phyloP scores from a whole-genome alignment of 768 basidiomycete species.

The Boletus huronensis region DNA sequence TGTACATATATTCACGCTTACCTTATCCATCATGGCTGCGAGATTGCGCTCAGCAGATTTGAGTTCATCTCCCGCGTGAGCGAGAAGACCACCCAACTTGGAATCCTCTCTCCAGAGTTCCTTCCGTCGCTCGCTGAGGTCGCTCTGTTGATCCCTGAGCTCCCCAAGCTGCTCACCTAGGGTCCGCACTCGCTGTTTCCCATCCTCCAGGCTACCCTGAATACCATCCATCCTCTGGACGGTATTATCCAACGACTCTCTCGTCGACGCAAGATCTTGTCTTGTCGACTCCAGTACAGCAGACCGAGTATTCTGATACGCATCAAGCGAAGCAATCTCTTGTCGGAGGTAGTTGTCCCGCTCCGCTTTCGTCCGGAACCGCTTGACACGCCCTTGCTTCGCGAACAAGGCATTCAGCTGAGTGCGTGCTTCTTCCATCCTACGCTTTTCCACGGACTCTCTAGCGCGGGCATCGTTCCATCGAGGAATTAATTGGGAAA shows the following conservation, averaged over 20 bases:
- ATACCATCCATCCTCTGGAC: slow-evolving; percentile 56
- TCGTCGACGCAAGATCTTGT: slow-evolving; percentile 46
- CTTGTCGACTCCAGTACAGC: slow-evolving; percentile 53
- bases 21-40: slow-evolving; percentile 95
- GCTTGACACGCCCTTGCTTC: slow-evolving; percentile 85
- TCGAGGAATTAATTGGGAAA: slow-evolving; percentile 63
- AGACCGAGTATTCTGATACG: slow-evolving; percentile 55
- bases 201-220: slow-evolving; percentile 61
- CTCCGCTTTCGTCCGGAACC: slow-evolving; percentile 79
- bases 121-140: slow-evolving; percentile 77
- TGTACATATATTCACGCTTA: slow-evolving; percentile 25
- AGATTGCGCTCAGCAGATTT: slow-evolving; percentile 74
- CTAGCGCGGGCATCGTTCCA: slow-evolving; percentile 58
- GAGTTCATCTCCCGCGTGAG: slow-evolving; percentile 76
- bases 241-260: slow-evolving; percentile 50
- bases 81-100: slow-evolving; percentile 74
- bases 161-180: slow-evolving; percentile 55
- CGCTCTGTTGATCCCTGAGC: slow-evolving; percentile 66
- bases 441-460: slow-evolving; percentile 56
- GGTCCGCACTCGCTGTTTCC: slow-evolving; percentile 52
- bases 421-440: slow-evolving; percentile 72
- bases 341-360: slow-evolving; percentile 78
- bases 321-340: slow-evolving; percentile 71
- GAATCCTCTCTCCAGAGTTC: slow-evolving; percentile 95
- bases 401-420: slow-evolving; percentile 73